A percentile compares a stretch with the other conserved stretches of the same genome.
Evolutionary conservation across 805 yeast genomes (phyloP).

Genomic region (Saccharomyces mikatae): DNA sequence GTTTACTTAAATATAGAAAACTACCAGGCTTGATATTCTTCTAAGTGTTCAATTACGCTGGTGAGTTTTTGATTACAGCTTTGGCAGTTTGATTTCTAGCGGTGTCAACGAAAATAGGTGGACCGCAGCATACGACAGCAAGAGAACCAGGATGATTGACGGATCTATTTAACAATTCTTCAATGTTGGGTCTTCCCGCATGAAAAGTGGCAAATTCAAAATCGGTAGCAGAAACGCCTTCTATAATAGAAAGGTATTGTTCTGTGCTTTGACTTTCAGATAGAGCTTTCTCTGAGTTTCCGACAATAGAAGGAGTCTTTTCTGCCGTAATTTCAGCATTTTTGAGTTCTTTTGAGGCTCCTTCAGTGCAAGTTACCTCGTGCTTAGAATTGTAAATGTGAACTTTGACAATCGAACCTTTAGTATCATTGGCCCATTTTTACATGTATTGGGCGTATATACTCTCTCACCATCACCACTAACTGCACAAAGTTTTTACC

Average conservation of each 20-base stretch:
- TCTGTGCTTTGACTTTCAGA: background rate
- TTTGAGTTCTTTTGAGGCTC: no score
- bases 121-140: slow-evolving; percentile 56
- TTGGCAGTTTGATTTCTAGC: slow-evolving; percentile 42
- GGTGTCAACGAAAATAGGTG: slow-evolving; percentile 49
- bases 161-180: slow-evolving; percentile 32
- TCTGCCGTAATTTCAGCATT: no score
- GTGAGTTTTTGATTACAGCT: slow-evolving; percentile 31
- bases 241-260: background rate
- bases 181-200: slow-evolving; percentile 42
- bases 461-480: no score
- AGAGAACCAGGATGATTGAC: slow-evolving; percentile 35
- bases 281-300: background rate
- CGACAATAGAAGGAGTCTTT: background rate
- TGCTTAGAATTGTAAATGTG: no score
- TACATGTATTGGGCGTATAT: no score
- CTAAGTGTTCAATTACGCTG: slow-evolving; percentile 58
- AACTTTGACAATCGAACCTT: no score
- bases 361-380: no score
- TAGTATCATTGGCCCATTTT: no score
- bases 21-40: slow-evolving; percentile 66
- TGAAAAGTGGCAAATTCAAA: slow-evolving; percentile 30
- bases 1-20: background rate
- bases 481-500: no score
- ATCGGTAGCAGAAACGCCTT: background rate